These are phyloP conservation scores for Trichoderma endophyticum DNA, from an alignment of 2,329 filamentous ascomycete genomes.

Conservation along the genomic window DNA sequence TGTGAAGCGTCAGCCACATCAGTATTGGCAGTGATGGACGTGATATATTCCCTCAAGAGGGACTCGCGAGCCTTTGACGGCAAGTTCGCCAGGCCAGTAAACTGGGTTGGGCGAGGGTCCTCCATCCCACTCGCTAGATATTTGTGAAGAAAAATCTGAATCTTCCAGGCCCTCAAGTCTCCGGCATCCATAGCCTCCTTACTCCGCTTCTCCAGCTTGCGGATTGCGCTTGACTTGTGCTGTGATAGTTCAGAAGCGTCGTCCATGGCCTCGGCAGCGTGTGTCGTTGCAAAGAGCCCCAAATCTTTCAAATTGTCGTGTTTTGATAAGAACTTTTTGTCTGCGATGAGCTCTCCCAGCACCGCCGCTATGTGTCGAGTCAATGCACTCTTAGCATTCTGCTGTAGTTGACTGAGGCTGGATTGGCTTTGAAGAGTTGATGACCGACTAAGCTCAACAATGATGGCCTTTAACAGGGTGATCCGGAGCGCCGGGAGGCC, in stretches of 20 bases:
- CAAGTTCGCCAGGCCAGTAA: constrained; percentile 31
- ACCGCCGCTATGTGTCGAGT: constrained; percentile 28
- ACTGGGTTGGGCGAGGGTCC: constrained; percentile 33
- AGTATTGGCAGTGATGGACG: constrained; percentile 33
- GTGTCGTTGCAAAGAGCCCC: constrained; percentile 33
- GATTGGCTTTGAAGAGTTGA: constrained; percentile 27
- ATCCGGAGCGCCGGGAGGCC: constrained; percentile 32
- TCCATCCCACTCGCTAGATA: constrained; percentile 35
- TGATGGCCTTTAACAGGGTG: constrained; percentile 37
- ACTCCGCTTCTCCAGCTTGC: constrained; percentile 37
- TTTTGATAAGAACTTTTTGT: constrained; percentile 31
- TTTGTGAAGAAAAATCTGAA: constrained; percentile 43
- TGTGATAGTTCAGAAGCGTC: constrained; percentile 24
- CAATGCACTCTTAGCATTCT: constrained; percentile 28
- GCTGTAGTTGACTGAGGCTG: constrained; percentile 25
- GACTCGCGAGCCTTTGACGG: constrained; percentile 30
- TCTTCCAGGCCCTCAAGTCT: constrained; percentile 43
- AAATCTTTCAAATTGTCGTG: constrained; percentile 26
- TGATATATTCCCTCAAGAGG: constrained; percentile 34
- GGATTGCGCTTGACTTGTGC: constrained; percentile 32
- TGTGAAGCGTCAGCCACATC: constrained; percentile 32
- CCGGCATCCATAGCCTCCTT: constrained; percentile 34
- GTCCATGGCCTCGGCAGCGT: constrained; percentile 29
- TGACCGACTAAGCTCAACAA: constrained; percentile 29
- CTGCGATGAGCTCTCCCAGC: constrained; percentile 28